Percentiles rank a stretch among this genome's conserved stretches.
Evolutionary conservation across 257 asterid genomes (phyloP).

Genomic region (Nicotiana obtusifolia): DNA sequence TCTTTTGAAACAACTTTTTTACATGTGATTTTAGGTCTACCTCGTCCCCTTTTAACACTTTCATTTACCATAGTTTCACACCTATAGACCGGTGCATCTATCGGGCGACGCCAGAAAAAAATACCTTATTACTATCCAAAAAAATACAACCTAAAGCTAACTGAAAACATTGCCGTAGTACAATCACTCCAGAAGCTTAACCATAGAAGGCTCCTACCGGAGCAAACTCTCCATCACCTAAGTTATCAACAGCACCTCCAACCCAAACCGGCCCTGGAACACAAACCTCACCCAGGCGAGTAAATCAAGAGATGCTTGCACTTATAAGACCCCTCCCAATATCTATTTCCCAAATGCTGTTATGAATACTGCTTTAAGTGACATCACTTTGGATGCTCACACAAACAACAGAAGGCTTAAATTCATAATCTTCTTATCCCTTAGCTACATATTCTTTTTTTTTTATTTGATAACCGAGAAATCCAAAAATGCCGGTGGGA

Average conservation of each 20-base stretch:
- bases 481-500: neutral
- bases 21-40: too few species aligned
- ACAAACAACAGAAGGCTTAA: neutral
- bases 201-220: neutral
- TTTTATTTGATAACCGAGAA: neutral
- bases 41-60: too few species aligned
- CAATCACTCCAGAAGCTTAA: neutral
- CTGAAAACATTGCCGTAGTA: neutral
- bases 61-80: too few species aligned
- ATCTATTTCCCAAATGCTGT: neutral
- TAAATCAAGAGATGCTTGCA: neutral
- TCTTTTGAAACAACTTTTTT: too few species aligned
- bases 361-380: neutral
- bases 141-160: neutral
- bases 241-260: neutral
- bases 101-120: too few species aligned
- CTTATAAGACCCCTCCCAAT: neutral
- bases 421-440: neutral
- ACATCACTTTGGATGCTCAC: neutral
- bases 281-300: neutral
- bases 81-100: too few species aligned
- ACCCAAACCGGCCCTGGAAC: neutral
- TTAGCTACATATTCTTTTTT: neutral
- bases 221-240: neutral
- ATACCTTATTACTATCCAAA: neutral